These are phyloP conservation scores for Aureobasidium namibiae DNA, from an alignment of 2,329 filamentous ascomycete genomes.

Conservation along the genomic window DNA sequence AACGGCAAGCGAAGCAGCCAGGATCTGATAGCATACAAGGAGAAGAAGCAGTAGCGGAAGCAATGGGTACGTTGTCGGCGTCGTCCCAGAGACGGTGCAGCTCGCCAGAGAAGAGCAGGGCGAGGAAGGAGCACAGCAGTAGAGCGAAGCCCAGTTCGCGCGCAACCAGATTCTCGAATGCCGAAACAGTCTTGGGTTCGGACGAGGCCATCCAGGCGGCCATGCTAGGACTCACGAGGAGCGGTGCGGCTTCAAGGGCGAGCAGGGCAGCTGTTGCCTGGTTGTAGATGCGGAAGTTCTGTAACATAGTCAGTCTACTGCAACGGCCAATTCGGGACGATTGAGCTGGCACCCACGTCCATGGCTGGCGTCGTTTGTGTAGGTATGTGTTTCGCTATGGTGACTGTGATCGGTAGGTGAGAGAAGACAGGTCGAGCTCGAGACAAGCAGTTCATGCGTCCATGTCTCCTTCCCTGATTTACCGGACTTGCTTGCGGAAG, in stretches of 20 bases:
- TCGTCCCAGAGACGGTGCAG: conserved; percentile 8
- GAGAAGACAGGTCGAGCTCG: not conserved
- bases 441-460: not conserved
- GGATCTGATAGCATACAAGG: not conserved
- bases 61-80: not conserved
- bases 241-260: conserved; percentile 35
- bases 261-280: conserved; percentile 34
- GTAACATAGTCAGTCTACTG: not conserved
- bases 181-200: conserved; percentile 44
- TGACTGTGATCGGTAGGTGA: not conserved
- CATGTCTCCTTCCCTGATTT: conserved; percentile 1
- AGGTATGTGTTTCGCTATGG: not conserved
- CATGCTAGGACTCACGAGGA: conserved; percentile 51
- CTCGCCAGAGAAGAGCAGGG: conserved; percentile 56
- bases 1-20: not conserved
- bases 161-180: not conserved
- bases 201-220: conserved; percentile 52
- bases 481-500: not conserved
- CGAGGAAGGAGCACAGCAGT: conserved; percentile 52
- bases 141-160: conserved; percentile 53
- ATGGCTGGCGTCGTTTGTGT: not conserved
- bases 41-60: not conserved
- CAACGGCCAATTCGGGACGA: not conserved
- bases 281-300: conserved; percentile 37
- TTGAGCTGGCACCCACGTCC: not conserved